Evolutionary conservation across 2,329 filamentous ascomycete species (phyloP), one percentile per base, ranked within the genome.

Genomic region (Elsinoe perseae): DNA sequence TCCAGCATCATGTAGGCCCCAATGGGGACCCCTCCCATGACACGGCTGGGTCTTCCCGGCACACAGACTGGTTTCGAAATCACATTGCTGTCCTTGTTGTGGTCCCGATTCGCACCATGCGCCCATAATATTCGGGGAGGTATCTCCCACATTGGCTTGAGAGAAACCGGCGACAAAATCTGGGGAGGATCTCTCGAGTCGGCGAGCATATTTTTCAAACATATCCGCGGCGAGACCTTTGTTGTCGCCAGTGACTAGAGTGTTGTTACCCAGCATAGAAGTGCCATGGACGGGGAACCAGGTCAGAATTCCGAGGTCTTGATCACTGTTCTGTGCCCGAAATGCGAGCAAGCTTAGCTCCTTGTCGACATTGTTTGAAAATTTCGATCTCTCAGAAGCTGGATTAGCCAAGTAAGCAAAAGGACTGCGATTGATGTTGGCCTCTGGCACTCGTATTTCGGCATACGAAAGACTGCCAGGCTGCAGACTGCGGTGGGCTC

Each of bases 281-380:
- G 92, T 97, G 46, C 91, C 91, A 68, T 97, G 92, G 0, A 91
- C 87, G 2, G 92, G 83, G 68, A 92, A 95, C 88, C 91, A 97
- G 14, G 89, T 93, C 57, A 97, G 72, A 0, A 95, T 76, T 10
- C 89, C 91, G 40, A 89, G 81, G 57, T 85, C 85, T 71, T 89
- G 90, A 48, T 80, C 78, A 65, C 93, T 88, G 0, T 81, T 85
- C 8, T 81, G 80, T 34, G 87, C 65, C 2, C 60, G 59, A 67
- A 96, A 91, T 59, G 84, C 85, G 25, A 96, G 75, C 38, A 95
- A 73, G 0, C 87, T 92, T 74, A 97, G 74, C 3, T 82, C 82
- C 70, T 89, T 95, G 65, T 95, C 89, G 3, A 83, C 80, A 58
- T 83, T 73, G 46, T 78, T 71, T 3, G 77, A 72, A 67, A 96